These are phyloP conservation scores for Myxozyma neotropica DNA, from an alignment of 805 yeast species.

Conservation along the genomic window DNA sequence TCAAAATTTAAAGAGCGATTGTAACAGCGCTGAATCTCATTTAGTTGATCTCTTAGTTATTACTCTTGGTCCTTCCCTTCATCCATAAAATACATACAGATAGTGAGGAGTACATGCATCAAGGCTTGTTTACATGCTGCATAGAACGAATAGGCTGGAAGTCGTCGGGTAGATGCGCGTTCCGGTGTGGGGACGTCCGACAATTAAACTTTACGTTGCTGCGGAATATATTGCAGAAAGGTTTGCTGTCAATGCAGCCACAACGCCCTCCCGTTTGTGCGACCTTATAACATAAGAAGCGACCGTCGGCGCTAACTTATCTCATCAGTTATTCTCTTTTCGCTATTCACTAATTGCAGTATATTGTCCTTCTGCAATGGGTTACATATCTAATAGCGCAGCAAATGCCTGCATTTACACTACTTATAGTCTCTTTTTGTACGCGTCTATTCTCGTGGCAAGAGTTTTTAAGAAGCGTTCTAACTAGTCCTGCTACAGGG, in stretches of 20 bases:
- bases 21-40: too few species aligned
- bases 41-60: too few species aligned
- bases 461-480: too few species aligned
- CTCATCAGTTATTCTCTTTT: too few species aligned
- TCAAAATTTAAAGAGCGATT: too few species aligned
- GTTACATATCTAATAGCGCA: conserved; percentile 50
- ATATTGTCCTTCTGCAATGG: conserved; percentile 4
- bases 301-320: too few species aligned
- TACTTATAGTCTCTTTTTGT: conserved; percentile 58
- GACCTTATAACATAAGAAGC: too few species aligned
- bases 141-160: not conserved
- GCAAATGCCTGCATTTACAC: conserved; percentile 67
- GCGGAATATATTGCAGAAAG: too few species aligned
- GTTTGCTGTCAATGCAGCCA: not conserved
- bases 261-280: not conserved
- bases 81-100: too few species aligned
- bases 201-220: too few species aligned
- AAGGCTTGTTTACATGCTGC: not conserved
- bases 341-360: not conserved
- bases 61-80: too few species aligned
- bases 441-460: conserved; percentile 11
- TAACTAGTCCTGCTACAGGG: conserved; percentile 17
- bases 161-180: conserved; percentile 3
- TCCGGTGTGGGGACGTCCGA: conserved; percentile 14
- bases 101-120: too few species aligned